Conservation (phyloP, 208 protist genomes). For the Lotmaria passim region DNA sequence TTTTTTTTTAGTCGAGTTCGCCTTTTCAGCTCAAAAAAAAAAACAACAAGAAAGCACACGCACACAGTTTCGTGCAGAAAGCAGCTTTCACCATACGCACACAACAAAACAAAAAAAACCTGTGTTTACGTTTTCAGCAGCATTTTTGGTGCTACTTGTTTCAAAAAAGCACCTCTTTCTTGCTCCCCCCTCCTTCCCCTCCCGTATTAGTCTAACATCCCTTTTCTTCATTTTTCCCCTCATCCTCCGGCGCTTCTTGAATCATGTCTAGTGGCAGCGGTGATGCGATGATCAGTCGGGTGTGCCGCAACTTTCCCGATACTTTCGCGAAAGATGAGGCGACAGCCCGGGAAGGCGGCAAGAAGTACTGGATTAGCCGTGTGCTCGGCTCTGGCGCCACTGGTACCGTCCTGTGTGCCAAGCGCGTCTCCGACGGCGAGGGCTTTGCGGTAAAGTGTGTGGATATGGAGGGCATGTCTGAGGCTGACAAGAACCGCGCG, state of each 20-base stretch:
- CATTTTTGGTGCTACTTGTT: too few species aligned
- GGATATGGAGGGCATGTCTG: constrained; percentile 77
- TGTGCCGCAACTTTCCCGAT: constrained; percentile 66
- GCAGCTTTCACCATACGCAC: too few species aligned
- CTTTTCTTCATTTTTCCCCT: neutral
- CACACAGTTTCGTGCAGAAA: too few species aligned
- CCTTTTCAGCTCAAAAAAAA: too few species aligned
- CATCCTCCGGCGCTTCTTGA: neutral
- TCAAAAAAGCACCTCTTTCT: too few species aligned
- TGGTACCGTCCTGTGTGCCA: constrained; percentile 61
- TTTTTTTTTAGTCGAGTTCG: too few species aligned
- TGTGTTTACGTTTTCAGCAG: too few species aligned
- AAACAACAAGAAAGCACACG: too few species aligned
- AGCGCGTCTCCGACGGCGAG: constrained; percentile 60
- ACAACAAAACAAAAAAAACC: neutral
- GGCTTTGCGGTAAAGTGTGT: constrained; percentile 75
- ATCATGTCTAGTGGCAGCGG: constrained; percentile 54
- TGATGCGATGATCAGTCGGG: constrained; percentile 77
- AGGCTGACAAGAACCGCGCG: constrained; percentile 72
- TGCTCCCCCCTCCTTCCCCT: neutral
- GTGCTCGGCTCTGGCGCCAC: constrained; percentile 74
- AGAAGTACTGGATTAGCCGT: constrained; percentile 84
- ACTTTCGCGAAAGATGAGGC: constrained; percentile 76
- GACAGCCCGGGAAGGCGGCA: constrained; percentile 52
- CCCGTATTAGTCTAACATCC: neutral